A percentile compares a stretch with the other conserved stretches of the same genome.
Evolutionary conservation across 495 filamentous ascomycete genomes (phyloP).

Genomic region (Daldinia decipiens): DNA sequence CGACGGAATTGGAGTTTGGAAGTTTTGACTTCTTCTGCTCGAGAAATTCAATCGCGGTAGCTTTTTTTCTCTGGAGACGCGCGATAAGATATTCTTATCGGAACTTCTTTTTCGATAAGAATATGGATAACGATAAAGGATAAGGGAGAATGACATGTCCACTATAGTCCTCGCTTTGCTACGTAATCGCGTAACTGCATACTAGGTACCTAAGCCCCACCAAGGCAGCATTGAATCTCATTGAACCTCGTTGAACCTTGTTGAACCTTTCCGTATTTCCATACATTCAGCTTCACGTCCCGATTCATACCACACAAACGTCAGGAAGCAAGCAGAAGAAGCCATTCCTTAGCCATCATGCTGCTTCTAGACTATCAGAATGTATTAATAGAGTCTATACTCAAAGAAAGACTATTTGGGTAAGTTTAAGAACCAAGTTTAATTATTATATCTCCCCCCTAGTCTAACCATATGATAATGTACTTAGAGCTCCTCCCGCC

Average conservation of each 20-base stretch:
- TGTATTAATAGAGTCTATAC: conserved; percentile 92
- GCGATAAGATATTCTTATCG: conserved; percentile 45
- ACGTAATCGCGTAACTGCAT: conserved; percentile 31
- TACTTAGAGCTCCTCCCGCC: conserved; percentile 75
- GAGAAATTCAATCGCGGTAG: conserved; percentile 13
- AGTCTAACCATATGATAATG: conserved; percentile 17
- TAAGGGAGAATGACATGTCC: conserved; percentile 11
- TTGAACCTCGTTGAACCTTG: conserved; percentile 11
- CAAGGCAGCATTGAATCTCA: conserved; percentile 29
- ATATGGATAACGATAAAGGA: neutral
- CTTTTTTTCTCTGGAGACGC: conserved; percentile 42
- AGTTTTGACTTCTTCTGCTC: conserved; percentile 16
- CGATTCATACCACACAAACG: conserved; percentile 27
- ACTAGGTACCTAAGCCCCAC: conserved; percentile 31
- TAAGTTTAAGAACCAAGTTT: conserved; percentile 52
- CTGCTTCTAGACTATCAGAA: conserved; percentile 99
- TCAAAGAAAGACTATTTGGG: conserved; percentile 95
- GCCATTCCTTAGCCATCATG: conserved; percentile 65
- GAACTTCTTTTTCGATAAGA: conserved; percentile 3
- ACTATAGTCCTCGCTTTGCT: conserved; percentile 12
- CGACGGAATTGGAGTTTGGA: conserved; percentile 26
- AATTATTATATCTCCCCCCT: conserved; percentile 9
- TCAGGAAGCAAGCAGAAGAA: conserved; percentile 26
- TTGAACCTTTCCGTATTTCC: conserved; percentile 8
- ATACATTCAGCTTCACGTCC: conserved; percentile 23